A percentile compares a stretch with the other conserved stretches of the same genome.
phyloP scores from a whole-genome alignment of 345 rosid genomes.

The Dipteronia dyeriana region DNA sequence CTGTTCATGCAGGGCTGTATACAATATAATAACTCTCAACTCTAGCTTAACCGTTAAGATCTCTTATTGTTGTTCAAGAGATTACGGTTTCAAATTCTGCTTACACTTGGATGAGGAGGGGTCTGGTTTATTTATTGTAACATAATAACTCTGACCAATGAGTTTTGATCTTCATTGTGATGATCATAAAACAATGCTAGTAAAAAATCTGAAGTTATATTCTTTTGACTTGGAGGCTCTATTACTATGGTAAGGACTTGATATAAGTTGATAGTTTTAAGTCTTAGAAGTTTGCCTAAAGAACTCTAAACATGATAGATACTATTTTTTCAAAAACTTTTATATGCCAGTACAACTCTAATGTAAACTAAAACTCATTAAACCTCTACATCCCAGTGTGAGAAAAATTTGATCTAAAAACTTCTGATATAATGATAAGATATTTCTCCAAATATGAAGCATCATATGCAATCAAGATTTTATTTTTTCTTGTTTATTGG shows the following conservation, averaged over 20 bases:
- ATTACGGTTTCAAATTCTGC: not conserved
- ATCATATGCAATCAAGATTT: too few relatives aligned
- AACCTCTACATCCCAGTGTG: not conserved
- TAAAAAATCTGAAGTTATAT: too few relatives aligned
- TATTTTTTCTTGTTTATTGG: not conserved
- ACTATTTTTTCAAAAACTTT: too few relatives aligned
- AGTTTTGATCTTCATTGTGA: not conserved
- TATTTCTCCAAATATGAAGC: not conserved
- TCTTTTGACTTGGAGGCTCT: not conserved
- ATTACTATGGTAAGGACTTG: not conserved
- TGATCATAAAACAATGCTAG: too few relatives aligned
- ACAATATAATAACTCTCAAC: not conserved
- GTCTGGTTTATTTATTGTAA: not conserved
- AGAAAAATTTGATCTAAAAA: too few relatives aligned
- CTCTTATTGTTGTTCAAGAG: not conserved
- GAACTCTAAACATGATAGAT: not conserved
- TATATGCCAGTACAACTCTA: too few relatives aligned
- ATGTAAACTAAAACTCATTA: not conserved
- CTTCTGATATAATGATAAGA: too few relatives aligned
- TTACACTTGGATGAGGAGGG: not conserved
- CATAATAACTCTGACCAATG: not conserved
- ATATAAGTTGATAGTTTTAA: not conserved
- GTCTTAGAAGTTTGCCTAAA: not conserved
- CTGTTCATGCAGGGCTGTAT: not conserved
- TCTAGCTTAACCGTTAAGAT: not conserved